Base-by-base conservation (phyloP, 352 stramenopile species). In the Globisporangium spinosum region DNA sequence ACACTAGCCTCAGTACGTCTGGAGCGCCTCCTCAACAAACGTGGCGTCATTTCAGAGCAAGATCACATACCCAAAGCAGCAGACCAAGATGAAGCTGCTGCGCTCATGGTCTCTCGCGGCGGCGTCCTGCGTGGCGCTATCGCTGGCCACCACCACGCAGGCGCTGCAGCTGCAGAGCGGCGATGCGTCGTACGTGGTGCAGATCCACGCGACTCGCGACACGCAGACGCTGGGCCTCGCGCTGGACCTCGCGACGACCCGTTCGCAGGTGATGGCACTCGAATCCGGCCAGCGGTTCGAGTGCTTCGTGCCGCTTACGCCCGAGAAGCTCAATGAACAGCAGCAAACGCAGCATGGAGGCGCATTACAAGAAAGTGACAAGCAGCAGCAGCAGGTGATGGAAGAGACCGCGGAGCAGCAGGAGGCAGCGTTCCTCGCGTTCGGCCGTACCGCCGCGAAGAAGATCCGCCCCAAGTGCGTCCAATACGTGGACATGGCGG, bases 391-490 rank as follows among this genome's bases (percentile, higher is more conserved):
- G 23, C 15, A 64, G 10, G 23, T 32, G 6, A 25, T 57, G 23
- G 62, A 71, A 43, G 54, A 47, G 7, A 55, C 29, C 13, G 58
- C 69, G 17, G 10, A 68, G 22, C 55, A 63, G 62, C 45, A 61
- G 2, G 32, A 65, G 56, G 57, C 51, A 7, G 45, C 62, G 17
- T 83, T 89, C 34, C 29, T 93, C 29, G 60, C 71, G 17, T 90
- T 92, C 62, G 77, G 74, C 0, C 80, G 82, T 40, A 76, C 81
- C 6, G 85, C 85, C 3, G 72, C 67, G 17, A 74, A 76, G 38
- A 90, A 89, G 59, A 68, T 91, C 35, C 79, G 74, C 7, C 83
- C 82, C 32, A 80, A 82, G 57, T 95, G 87, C 64, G 59, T 95
- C 8, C 76, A 89, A 62, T 91, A 81, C 63, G 72, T 77, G 29